These are phyloP conservation scores for Vitis amurensis DNA, from an alignment of 164 flowering plant species.

Conservation along the genomic window DNA sequence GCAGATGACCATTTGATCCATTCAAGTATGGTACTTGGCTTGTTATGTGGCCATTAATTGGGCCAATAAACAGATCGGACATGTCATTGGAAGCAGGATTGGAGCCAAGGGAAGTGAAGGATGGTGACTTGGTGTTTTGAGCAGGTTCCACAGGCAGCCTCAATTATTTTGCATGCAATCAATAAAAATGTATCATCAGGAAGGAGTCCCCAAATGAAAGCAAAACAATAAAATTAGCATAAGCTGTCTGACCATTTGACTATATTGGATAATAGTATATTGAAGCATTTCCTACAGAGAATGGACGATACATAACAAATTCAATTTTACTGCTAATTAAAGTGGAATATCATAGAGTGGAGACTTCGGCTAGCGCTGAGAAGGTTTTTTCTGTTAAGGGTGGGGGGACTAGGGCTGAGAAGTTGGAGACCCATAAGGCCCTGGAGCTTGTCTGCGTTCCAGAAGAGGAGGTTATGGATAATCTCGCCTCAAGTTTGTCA, in stretches of 20 bases:
- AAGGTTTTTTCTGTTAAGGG: too few relatives aligned
- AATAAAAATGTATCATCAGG: background rate
- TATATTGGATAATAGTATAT: too few relatives aligned
- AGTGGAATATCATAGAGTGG: background rate
- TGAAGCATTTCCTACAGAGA: too few relatives aligned
- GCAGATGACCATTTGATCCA: constrained; percentile 40
- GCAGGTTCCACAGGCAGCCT: constrained; percentile 82
- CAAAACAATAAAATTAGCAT: background rate
- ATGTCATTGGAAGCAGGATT: constrained; percentile 47
- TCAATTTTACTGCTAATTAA: background rate
- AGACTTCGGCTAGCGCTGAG: too few relatives aligned
- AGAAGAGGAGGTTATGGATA: too few relatives aligned
- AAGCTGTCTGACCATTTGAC: background rate
- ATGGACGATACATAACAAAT: too few relatives aligned
- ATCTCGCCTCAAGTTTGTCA: too few relatives aligned
- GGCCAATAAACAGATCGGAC: constrained; percentile 41
- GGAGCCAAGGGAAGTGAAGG: constrained; percentile 47
- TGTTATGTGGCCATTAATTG: constrained; percentile 40
- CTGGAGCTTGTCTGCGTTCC: too few relatives aligned
- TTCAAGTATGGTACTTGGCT: constrained; percentile 48
- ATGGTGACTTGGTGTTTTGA: constrained; percentile 54
- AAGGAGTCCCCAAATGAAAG: background rate
- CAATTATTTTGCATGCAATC: constrained; percentile 40
- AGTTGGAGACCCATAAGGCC: too few relatives aligned
- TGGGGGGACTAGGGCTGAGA: too few relatives aligned